A percentile compares a stretch with the other conserved stretches of the same genome.
Conservation (phyloP, 345 rosid species). For the Gossypium rotundifolium region DNA sequence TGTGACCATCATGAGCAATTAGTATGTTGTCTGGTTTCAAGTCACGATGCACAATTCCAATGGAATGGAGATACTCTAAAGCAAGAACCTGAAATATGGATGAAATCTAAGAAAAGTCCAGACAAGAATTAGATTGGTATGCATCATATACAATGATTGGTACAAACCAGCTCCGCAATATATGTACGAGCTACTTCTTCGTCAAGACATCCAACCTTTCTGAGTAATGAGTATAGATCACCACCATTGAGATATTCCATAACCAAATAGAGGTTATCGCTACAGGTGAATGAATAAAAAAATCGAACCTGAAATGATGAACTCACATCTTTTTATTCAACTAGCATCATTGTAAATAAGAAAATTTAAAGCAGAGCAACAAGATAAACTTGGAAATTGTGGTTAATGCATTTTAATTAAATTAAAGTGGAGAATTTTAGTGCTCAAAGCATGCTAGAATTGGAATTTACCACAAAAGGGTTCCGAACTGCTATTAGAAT, state of each 20-base stretch:
- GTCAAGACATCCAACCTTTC: conserved; percentile 77
- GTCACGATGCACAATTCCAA: conserved; percentile 77
- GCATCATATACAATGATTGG: conserved; percentile 7
- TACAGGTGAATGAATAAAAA: conserved; percentile 76
- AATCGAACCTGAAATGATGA: conserved; percentile 64
- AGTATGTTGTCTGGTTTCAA: conserved; percentile 78
- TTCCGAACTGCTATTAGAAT: conserved; percentile 75
- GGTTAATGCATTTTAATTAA: conserved; percentile 3
- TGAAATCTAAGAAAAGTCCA: conserved; percentile 4
- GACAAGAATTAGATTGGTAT: conserved; percentile 9
- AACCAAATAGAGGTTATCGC: conserved; percentile 84
- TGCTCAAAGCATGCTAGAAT: conserved; percentile 6
- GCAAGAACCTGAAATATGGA: conserved; percentile 70
- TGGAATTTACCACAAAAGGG: conserved; percentile 69
- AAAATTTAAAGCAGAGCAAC: not conserved
- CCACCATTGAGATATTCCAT: conserved; percentile 94
- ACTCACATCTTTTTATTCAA: conserved; percentile 9
- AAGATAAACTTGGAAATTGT: not conserved
- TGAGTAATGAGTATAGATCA: conserved; percentile 70
- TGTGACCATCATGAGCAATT: conserved; percentile 80
- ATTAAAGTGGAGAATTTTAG: not conserved
- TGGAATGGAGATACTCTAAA: conserved; percentile 76
- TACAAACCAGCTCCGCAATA: conserved; percentile 74
- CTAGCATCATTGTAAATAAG: not conserved
- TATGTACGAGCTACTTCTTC: conserved; percentile 72